Percentiles rank a stretch among this genome's conserved stretches.
Conservation (phyloP, 768 basidiomycete species). For the Russula compacta region DNA sequence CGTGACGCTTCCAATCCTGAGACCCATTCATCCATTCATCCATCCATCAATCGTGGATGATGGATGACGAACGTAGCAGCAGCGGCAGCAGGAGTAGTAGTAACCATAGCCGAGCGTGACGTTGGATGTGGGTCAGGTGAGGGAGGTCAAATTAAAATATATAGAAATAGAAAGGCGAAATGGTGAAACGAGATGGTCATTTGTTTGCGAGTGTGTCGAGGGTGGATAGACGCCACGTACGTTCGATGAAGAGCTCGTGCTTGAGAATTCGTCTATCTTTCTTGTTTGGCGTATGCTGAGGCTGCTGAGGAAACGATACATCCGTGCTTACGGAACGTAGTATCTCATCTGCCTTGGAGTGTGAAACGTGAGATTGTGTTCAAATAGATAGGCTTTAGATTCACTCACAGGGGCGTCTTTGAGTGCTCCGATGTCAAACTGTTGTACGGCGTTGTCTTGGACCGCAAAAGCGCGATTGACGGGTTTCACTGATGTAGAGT, state of each 20-base stretch:
- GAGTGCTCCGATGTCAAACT: conserved; percentile 37
- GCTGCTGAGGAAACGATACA: conserved; percentile 18
- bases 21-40: background rate
- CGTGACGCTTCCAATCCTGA: conserved; percentile 42
- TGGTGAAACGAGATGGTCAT: background rate
- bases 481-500: conserved; percentile 37
- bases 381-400: background rate
- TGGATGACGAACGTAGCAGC: background rate
- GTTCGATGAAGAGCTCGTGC: conserved; percentile 59
- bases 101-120: background rate
- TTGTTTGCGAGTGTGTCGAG: background rate
- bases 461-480: conserved; percentile 41
- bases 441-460: conserved; percentile 40
- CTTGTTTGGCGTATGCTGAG: conserved; percentile 34
- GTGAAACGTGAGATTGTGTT: conserved; percentile 9
- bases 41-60: background rate
- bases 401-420: conserved; percentile 34
- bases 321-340: conserved; percentile 29
- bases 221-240: conserved; percentile 29
- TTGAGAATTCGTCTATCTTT: conserved; percentile 60
- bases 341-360: conserved; percentile 37
- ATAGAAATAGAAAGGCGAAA: background rate
- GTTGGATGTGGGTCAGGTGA: background rate
- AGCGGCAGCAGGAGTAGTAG: no score
- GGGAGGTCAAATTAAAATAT: background rate